phyloP scores from a whole-genome alignment of 2,329 filamentous ascomycete genomes.

The Zymoseptoria ardabiliae region DNA sequence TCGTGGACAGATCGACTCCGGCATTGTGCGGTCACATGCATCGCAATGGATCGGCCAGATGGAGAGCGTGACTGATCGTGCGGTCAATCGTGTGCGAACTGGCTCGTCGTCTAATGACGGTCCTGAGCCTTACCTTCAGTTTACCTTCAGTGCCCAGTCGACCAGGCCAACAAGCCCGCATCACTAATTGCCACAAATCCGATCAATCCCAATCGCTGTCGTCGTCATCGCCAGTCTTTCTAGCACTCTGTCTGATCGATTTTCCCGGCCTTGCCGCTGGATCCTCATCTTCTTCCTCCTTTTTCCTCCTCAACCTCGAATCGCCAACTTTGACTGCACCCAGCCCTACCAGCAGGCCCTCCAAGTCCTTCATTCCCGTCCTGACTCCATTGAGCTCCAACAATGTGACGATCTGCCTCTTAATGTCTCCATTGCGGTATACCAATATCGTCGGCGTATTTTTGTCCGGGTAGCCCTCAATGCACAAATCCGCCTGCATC shows the following conservation, averaged over 20 bases:
- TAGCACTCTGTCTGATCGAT: constrained; percentile 17
- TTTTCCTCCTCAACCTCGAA: constrained; percentile 60
- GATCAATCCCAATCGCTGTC: constrained; percentile 53
- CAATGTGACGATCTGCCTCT: constrained; percentile 85
- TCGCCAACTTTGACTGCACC: constrained; percentile 75
- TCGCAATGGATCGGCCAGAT: neutral
- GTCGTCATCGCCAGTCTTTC: constrained; percentile 36
- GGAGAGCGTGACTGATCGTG: neutral
- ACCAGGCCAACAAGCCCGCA: neutral
- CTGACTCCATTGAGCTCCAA: constrained; percentile 66
- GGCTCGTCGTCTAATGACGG: no score
- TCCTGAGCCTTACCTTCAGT: neutral
- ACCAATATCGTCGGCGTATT: constrained; percentile 93
- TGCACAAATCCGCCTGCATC: constrained; percentile 84
- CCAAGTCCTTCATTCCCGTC: constrained; percentile 60
- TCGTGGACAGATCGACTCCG: neutral
- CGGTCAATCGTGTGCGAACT: no score
- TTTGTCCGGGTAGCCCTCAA: constrained; percentile 89
- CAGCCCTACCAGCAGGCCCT: constrained; percentile 72
- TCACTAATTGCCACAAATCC: neutral
- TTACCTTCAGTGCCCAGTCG: neutral
- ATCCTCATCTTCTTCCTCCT: constrained; percentile 49
- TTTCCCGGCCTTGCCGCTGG: constrained; percentile 5
- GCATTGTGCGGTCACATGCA: neutral
- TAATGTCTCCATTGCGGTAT: constrained; percentile 88